Evolutionary conservation across 2,329 filamentous ascomycete genomes (phyloP).

Genomic region (Diatrype stigma): DNA sequence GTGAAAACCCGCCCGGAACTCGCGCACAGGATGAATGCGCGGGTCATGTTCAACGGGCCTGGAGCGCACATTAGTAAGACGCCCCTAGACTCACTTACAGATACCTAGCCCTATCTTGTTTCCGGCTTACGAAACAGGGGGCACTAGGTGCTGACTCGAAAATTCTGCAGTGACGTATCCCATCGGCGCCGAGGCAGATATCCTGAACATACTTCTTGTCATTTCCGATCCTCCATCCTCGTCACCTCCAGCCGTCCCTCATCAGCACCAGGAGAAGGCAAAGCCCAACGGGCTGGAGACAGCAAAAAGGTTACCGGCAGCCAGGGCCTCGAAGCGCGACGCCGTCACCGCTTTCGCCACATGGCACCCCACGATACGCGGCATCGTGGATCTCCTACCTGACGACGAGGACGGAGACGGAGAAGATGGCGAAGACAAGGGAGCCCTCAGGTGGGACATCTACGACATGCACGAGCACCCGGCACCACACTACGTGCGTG

Average conservation of each 20-base stretch:
- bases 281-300: too few species aligned
- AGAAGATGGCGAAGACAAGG: constrained; percentile 4
- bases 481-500: constrained; percentile 38
- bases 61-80: constrained; percentile 43
- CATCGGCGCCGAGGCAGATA: constrained; percentile 45
- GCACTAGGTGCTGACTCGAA: too few species aligned
- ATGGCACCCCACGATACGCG: constrained; percentile 37
- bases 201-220: constrained; percentile 54
- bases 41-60: constrained; percentile 54
- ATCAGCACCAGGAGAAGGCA: constrained; percentile 7
- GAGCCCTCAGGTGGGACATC: constrained; percentile 53
- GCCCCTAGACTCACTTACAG: too few species aligned
- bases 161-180: constrained; percentile 48
- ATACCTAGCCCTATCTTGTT: too few species aligned
- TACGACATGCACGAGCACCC: constrained; percentile 47
- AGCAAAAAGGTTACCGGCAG: too few species aligned
- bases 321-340: constrained; percentile 35
- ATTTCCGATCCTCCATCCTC: constrained; percentile 36
- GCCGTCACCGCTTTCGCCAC: constrained; percentile 33
- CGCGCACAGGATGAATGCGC: constrained; percentile 41
- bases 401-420: constrained; percentile 18
- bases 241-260: background rate
- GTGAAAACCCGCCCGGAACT: constrained; percentile 43
- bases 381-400: constrained; percentile 40
- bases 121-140: too few species aligned